A percentile compares a stretch with the other conserved stretches of the same genome.
These are phyloP conservation scores for Trichophaea hybrida DNA, from an alignment of 2,329 filamentous ascomycete species.

Conservation along the genomic window DNA sequence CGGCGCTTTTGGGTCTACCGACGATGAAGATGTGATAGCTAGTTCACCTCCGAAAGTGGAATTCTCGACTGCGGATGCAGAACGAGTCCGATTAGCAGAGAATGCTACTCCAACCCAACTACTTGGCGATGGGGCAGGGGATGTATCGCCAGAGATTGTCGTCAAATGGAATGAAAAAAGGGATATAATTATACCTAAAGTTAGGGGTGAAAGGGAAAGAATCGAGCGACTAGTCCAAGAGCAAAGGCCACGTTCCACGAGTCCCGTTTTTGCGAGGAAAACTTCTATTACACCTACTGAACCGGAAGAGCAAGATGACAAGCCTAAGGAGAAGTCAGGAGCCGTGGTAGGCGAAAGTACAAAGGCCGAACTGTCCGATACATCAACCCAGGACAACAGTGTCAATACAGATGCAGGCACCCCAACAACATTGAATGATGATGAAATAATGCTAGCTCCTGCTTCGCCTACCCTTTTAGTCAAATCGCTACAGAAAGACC, in stretches of 20 bases:
- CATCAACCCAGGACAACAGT: not conserved
- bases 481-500: not conserved
- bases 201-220: slow-evolving; percentile 14
- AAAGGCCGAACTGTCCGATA: slow-evolving; percentile 4
- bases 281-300: not conserved
- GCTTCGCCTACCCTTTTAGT: not conserved
- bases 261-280: not conserved
- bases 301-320: not conserved
- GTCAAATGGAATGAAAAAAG: slow-evolving; percentile 30
- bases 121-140: not conserved
- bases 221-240: slow-evolving; percentile 15
- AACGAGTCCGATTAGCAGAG: not conserved
- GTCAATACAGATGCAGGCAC: not conserved
- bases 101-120: not conserved
- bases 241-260: not conserved
- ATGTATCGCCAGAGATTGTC: slow-evolving; percentile 34
- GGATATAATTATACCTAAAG: slow-evolving; percentile 17
- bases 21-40: not conserved
- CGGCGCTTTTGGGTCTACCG: slow-evolving; percentile 3
- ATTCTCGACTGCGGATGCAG: not conserved
- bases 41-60: not conserved
- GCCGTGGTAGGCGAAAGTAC: slow-evolving; percentile 1
- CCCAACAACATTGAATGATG: not conserved
- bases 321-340: not conserved
- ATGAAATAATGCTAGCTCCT: not conserved